Base-by-base conservation (phyloP, 257 asterid species). In the Orobanche coerulescens region DNA sequence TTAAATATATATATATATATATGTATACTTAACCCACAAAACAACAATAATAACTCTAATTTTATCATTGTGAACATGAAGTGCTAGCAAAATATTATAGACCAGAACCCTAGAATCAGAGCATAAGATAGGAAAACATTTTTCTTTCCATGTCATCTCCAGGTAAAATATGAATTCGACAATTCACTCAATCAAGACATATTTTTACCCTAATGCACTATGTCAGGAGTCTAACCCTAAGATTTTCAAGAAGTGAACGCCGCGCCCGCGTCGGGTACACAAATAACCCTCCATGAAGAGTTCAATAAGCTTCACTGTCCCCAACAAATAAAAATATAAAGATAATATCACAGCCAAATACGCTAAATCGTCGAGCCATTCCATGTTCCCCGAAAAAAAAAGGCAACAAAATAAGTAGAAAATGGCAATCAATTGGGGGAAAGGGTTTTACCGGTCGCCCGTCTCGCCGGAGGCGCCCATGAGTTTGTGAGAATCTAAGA, bases 401-500 rank as follows among this genome's bases (percentile, higher is more conserved):
- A 40, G 7, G 24, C 57, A 50, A 57, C 9, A 25, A 30, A 52
- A 15, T 16, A 44, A 52, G 15, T 19, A 46, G 6, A 18, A 4
- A 1, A 18, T 4, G 5, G 1, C 1, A 33, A 52, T 2, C 15
- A 66, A 68, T 18, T 33, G 4, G 57, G 39, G 22, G 31, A 19
- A 15, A 61, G 58, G 62, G 39, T 30, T 14, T 53, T 56, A 89
- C 99, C 99, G 80, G 73, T 93, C 97, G 22, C 99, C 99, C 1
- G 94, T 76, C 86, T 93, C 99, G 8, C 99, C 99, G 30, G 95
- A 84, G 23, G 97, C 97, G 2, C 99, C 99, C 95, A 93, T 71
- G 49, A 93, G 92, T 51, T 93, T 93, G 59, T 93, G 97, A 36
- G 97, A 89, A 78, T 93, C 99, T 3, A 93, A 82, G 53, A 82